Evolutionary conservation across 306 rosid species (phyloP), one percentile per base, ranked within the genome.

Genomic region (Dalbergia oliveri): DNA sequence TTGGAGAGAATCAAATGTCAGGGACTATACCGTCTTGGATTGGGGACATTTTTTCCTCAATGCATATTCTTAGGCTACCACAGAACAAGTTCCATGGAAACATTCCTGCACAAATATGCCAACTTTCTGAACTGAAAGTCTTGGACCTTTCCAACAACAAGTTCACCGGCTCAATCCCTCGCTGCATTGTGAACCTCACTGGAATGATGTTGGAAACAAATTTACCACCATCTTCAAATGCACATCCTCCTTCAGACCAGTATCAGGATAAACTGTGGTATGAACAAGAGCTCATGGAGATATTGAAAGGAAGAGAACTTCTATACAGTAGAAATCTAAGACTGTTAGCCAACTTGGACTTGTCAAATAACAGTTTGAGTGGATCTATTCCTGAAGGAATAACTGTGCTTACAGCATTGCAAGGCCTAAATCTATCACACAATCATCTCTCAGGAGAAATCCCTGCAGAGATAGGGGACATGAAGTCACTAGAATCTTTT

Each of bases 11-110:
- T 37, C 59, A 67, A 51, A 10, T 87, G 8, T 64, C 44, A 1
- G 88, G 87, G 5, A 37, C 2, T 11, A 68, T 84, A 35, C 88
- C 88, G 15, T 6, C 61, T 16, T 82, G 83, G 83, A 72, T 54
- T 0, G 85, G 79, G 3, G 18, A 47, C 53, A 45, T 35, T 6
- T 19, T 53, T 13, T 33, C 72, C 11, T 6, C 39, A 0, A 14
- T 84, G 61, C 71, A 35, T 19, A 19, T 70, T 50, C 84, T 84
- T 13, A 79, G 57, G 15, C 6, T 84, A 2, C 39, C 19, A 2
- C n/a, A 67, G 26, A 87, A 81, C 51, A 23, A 9, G 37, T 60
- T 81, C 5, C 33, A 3, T 7, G 78, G 81, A 0, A 11, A 12
- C 23, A 70, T 87, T 64, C 88, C 86, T 50, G 4, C 63, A 19